Conservation (phyloP, 352 stramenopile genomes). For the Globisporangium takayamanum region DNA sequence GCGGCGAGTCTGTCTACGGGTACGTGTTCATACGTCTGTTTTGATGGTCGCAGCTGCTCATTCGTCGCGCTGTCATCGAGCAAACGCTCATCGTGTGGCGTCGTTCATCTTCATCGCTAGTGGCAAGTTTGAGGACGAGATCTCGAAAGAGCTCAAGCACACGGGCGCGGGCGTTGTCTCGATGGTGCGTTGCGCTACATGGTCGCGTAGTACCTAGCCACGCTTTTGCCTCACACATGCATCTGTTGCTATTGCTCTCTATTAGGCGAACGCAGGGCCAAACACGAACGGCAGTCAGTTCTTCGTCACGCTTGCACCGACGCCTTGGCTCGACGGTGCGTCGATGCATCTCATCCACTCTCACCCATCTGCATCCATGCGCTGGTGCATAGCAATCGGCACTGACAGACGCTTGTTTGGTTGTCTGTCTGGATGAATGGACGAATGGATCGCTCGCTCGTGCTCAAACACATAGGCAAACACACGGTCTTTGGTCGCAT, state of each 20-base stretch:
- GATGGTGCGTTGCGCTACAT: constrained; percentile 38
- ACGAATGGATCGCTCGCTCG: too few relatives aligned
- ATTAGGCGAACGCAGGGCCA: constrained; percentile 82
- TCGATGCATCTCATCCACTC: too few relatives aligned
- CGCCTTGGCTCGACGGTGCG: constrained; percentile 90
- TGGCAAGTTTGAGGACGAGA: constrained; percentile 93
- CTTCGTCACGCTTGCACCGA: constrained; percentile 92
- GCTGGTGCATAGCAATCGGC: too few relatives aligned
- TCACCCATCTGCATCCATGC: background rate
- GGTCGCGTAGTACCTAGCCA: too few relatives aligned
- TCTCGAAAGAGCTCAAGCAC: constrained; percentile 90
- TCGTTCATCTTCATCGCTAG: constrained; percentile 17
- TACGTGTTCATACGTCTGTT: constrained; percentile 12
- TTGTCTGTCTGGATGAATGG: background rate
- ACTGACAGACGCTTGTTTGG: too few relatives aligned
- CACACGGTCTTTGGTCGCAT: constrained; percentile 93
- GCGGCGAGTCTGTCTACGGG: constrained; percentile 91
- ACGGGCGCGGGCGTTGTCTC: constrained; percentile 89
- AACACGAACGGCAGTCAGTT: constrained; percentile 94
- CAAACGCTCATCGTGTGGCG: background rate
- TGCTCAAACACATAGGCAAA: constrained; percentile 44
- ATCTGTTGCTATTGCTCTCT: background rate
- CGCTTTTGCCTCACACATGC: background rate
- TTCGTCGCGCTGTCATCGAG: background rate
- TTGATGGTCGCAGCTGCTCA: background rate